Base-by-base conservation (phyloP, 768 basidiomycete genomes). In the Podaxis mareebaensis region DNA sequence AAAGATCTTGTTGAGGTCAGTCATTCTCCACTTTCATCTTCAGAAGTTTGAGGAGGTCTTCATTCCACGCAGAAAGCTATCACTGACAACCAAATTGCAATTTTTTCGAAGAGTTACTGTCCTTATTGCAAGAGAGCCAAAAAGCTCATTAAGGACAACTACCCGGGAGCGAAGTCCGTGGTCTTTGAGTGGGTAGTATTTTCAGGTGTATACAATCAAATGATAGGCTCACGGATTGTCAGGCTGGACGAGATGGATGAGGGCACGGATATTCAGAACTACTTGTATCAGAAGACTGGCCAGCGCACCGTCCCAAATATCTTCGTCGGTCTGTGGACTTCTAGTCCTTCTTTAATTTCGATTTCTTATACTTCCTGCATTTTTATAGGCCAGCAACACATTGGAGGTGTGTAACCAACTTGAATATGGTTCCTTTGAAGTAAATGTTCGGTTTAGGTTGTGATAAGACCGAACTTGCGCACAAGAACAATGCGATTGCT, bases 301-400 rank as follows among this genome's bases (percentile, higher is more conserved):
- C 92, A 90, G 67, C 73, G 83, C 22, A 89, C 88, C 11, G 92
- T 94, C 4, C 92, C 92, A 33, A 90, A 86, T 70, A 81, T 91
- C 63, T 94, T 91, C 77, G 82, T 93, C 70, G 83, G 90, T 91
- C 64, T 80, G 81, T 77, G 56, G n/a, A 13, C 24, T 39, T 28
- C 17, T 63, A 40, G 20, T 4, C 13, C 44, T 22, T 39, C 5
- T 24, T 58, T 28, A 30, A 36, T 40, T 5, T 28, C 24, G 53
- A 28, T 42, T 26, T 22, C 33, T 65, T 13, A 56, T 61, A 28
- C n/a, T 40, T 36, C 20, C 52, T 15, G 7, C 36, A 8, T 22
- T 49, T 28, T 36, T 26, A 33, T 53, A 87, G 85, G 78, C 60
- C 70, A 81, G 67, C 58, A 82, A 68, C 86, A 88, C 64, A 75